A percentile compares a stretch with the other conserved stretches of the same genome.
These are phyloP conservation scores for apple (Malus domestica) DNA, from an alignment of 306 rosid genomes.

Conservation along the genomic window ASM211411v1 NC_041799.1:35467501-35468000, in stretches of 20 bases:
- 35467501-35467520: neutral
- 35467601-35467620: neutral
- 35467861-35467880: neutral
- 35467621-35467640: neutral
- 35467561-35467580: slow-evolving; percentile 12
- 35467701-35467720: neutral
- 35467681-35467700: neutral
- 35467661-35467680: slow-evolving; percentile 1
- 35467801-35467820: neutral
- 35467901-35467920: neutral
- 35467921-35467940: neutral
- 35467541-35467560: slow-evolving; percentile 14
- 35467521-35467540: neutral
- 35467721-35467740: slow-evolving; percentile 3
- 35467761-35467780: slow-evolving; percentile 20
- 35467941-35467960: slow-evolving; percentile 1
- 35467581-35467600: neutral
- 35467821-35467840: slow-evolving; percentile 11
- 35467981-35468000: neutral
- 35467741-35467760: slow-evolving; percentile 8
- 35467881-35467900: neutral
- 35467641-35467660: neutral
- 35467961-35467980: neutral
- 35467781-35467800: slow-evolving; percentile 5
- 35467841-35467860: neutral